Conservation (phyloP, 805 yeast genomes). For the Sugiyamaella lignohabitans region DNA sequence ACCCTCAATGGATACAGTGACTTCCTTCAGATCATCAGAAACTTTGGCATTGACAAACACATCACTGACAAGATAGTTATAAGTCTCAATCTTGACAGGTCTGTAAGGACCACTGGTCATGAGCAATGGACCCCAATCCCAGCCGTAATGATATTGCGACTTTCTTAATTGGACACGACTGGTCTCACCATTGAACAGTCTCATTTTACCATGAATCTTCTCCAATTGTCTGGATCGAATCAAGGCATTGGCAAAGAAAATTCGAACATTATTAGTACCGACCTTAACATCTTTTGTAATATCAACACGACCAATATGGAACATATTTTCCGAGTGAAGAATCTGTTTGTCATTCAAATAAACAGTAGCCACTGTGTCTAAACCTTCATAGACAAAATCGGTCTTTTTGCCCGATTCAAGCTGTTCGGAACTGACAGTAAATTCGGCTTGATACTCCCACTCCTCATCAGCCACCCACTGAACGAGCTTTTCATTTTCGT, state of each 20-base stretch:
- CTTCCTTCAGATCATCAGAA: slow-evolving; percentile 11
- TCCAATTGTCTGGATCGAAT: slow-evolving; percentile 33
- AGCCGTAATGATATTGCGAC: slow-evolving; percentile 50
- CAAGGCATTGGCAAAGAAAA: slow-evolving; percentile 38
- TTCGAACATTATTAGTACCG: slow-evolving; percentile 31
- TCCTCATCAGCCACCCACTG: slow-evolving; percentile 48
- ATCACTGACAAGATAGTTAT: slow-evolving; percentile 20
- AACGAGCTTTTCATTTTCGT: slow-evolving; percentile 38
- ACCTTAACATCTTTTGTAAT: slow-evolving; percentile 22
- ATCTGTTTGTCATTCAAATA: slow-evolving; percentile 36
- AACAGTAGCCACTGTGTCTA: slow-evolving; percentile 40
- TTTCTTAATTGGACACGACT: slow-evolving; percentile 42
- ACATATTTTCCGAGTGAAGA: slow-evolving; percentile 41
- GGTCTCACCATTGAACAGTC: slow-evolving; percentile 40
- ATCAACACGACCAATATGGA: slow-evolving; percentile 32
- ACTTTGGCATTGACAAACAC: slow-evolving; percentile 20
- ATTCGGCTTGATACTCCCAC: slow-evolving; percentile 41
- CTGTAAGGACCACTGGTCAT: slow-evolving; percentile 42
- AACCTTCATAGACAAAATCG: slow-evolving; percentile 38
- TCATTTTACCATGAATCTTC: slow-evolving; percentile 27
- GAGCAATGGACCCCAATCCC: slow-evolving; percentile 50
- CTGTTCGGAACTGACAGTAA: slow-evolving; percentile 12
- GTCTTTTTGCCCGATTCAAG: slow-evolving; percentile 10
- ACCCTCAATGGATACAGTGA: slow-evolving; percentile 10
- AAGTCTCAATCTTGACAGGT: slow-evolving; percentile 32